Evolutionary conservation across 768 basidiomycete species (phyloP), one percentile per base, ranked within the genome.

Genomic region (Neoboletus magnificus): DNA sequence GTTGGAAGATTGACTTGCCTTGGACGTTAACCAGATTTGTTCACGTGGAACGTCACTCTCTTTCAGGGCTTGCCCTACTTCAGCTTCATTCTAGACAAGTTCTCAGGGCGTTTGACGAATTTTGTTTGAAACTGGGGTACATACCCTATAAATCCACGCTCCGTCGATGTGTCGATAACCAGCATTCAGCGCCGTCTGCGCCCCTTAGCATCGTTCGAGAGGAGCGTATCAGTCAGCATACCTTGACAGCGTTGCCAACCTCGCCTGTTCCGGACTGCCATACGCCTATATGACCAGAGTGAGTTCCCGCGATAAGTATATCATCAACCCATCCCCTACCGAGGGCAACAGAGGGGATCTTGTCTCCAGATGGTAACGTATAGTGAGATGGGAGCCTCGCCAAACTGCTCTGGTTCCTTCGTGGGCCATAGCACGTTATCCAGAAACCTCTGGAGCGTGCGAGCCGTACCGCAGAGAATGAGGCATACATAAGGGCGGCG

Each of bases 111-210:
- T 35, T 57, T 43, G 36, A 29, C 25, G 10, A 42, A 25, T 9
- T 39, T 12, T 27, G 15, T 23, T 25, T 29, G 25, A 47, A 44
- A n/a, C 16, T n/a, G 10, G 39, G 23, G 7, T 9, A 69, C 79
- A 9, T 56, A 84, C 86, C 40, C 77, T 66, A 61, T 89, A 90
- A 44, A 77, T 75, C 86, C 86, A 89, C 39, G 87, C 87, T 18
- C 81, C 86, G 59, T 88, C 87, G 43, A 89, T 86, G 63, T 88
- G 87, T 56, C 81, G 76, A 61, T 89, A 89, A 0, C 87, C 87
- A 6, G 80, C 72, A 25, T 76, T 73, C 51, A 89, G 66, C 2
- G 87, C 87, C 4, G 79, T 73, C 81, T 85, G 50, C 12, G 11
- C 9, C 10, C 2, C 23, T 56, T 27, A 52, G 41, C 22, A 39